phyloP scores from a whole-genome alignment of 306 rosid species.

The Macrotyloma uniflorum region DNA sequence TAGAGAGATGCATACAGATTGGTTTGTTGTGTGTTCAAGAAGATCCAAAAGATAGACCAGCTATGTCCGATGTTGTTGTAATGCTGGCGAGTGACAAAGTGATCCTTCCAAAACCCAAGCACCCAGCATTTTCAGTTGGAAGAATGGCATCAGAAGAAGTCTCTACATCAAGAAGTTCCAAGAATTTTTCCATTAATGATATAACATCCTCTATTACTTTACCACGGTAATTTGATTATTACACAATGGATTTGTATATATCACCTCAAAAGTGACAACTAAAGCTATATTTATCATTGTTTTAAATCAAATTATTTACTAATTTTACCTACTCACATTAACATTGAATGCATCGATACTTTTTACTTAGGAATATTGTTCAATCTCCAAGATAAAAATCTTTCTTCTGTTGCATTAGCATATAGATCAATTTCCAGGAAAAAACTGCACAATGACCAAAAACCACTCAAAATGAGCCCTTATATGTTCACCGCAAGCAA shows the following conservation, averaged over 20 bases:
- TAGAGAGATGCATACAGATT: neutral
- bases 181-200: constrained; percentile 25
- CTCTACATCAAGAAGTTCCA: constrained; percentile 26
- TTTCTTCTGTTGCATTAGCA: too few relatives aligned
- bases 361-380: neutral
- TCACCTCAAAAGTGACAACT: neutral
- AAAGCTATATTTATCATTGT: neutral
- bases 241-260: neutral
- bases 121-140: constrained; percentile 47
- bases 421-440: too few relatives aligned
- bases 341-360: too few relatives aligned
- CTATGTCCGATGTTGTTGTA: constrained; percentile 45
- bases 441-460: too few relatives aligned
- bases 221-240: neutral
- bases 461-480: neutral
- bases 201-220: neutral
- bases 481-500: neutral
- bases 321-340: neutral
- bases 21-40: constrained; percentile 36
- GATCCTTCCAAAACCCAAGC: constrained; percentile 46
- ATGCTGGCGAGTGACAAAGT: constrained; percentile 44
- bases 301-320: too few relatives aligned
- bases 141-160: neutral
- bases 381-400: neutral
- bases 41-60: constrained; percentile 52